A percentile compares a stretch with the other conserved stretches of the same genome.
These are phyloP conservation scores for Warburgia ugandensis DNA, from an alignment of 164 flowering plant species.

Conservation along the genomic window DNA sequence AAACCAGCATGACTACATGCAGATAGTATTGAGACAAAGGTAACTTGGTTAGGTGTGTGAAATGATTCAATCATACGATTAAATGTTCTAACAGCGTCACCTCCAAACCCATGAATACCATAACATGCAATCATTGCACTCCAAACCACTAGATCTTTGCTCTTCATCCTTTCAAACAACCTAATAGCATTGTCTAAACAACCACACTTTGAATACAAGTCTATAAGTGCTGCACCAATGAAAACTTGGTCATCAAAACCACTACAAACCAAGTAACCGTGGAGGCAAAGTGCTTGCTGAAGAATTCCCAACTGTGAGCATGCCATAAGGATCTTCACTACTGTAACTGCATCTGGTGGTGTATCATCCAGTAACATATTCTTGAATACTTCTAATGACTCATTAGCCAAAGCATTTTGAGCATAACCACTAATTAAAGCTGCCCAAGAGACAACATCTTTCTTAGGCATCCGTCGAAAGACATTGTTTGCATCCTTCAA, in stretches of 20 bases:
- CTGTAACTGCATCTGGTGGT: constrained; percentile 42
- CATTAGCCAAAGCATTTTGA: constrained; percentile 34
- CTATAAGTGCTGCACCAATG: constrained; percentile 46
- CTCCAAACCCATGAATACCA: constrained; percentile 46
- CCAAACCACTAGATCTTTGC: constrained; percentile 48
- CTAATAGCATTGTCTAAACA: constrained; percentile 30
- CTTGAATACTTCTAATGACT: constrained; percentile 35
- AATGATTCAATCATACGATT: constrained; percentile 27
- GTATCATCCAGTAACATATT: constrained; percentile 30
- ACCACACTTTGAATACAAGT: constrained; percentile 55
- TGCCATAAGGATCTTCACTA: constrained; percentile 46
- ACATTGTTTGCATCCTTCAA: constrained; percentile 36
- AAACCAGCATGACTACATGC: constrained; percentile 59
- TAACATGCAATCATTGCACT: constrained; percentile 49
- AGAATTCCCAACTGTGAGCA: constrained; percentile 45
- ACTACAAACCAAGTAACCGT: constrained; percentile 31
- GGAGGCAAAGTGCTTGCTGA: constrained; percentile 45
- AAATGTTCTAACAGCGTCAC: constrained; percentile 36
- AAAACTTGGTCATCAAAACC: constrained; percentile 36
- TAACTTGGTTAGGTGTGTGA: constrained; percentile 37
- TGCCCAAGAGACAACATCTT: constrained; percentile 50
- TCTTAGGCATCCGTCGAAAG: constrained; percentile 34
- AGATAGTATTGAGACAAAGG: constrained; percentile 44
- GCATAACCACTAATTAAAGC: constrained; percentile 46
- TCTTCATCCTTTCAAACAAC: constrained; percentile 23